These are phyloP conservation scores for Cryptomeria japonica DNA, from an alignment of 75 land plant species.

Conservation along the genomic window DNA sequence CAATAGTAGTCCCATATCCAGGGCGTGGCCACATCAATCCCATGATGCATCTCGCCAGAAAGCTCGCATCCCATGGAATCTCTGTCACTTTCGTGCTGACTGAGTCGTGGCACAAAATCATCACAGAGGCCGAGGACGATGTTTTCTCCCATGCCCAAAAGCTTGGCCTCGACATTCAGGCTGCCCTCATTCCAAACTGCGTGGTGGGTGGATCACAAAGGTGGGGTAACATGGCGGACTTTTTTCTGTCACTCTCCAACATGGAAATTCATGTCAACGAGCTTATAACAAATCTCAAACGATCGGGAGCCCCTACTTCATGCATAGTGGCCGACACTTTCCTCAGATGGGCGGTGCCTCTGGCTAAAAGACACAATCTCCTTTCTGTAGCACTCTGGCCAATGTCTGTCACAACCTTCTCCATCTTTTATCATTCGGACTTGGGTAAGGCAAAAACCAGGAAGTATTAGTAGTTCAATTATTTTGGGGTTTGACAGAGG, in stretches of 20 bases:
- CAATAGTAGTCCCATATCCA: background rate
- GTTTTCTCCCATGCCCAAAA: background rate
- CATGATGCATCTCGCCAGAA: constrained; percentile 8
- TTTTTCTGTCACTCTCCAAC: background rate
- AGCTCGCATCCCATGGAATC: background rate
- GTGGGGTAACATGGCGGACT: background rate
- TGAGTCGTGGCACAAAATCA: background rate
- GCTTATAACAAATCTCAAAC: background rate
- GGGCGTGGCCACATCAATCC: constrained; percentile 12
- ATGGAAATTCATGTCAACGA: background rate
- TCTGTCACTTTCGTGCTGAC: background rate
- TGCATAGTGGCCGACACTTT: constrained; percentile 17
- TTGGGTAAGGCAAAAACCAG: background rate
- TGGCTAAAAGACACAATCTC: background rate
- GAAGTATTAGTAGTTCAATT: too few relatives aligned
- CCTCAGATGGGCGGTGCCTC: background rate
- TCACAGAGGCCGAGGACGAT: background rate
- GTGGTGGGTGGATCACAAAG: background rate
- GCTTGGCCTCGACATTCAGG: background rate
- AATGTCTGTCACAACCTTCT: background rate
- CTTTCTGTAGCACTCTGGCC: constrained; percentile 7
- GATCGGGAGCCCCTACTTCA: background rate
- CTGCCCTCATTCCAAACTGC: background rate
- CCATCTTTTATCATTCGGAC: background rate
- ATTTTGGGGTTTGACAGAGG: background rate